Conservation (phyloP, 257 asterid genomes). For the Oldenlandia corymbosa region DNA sequence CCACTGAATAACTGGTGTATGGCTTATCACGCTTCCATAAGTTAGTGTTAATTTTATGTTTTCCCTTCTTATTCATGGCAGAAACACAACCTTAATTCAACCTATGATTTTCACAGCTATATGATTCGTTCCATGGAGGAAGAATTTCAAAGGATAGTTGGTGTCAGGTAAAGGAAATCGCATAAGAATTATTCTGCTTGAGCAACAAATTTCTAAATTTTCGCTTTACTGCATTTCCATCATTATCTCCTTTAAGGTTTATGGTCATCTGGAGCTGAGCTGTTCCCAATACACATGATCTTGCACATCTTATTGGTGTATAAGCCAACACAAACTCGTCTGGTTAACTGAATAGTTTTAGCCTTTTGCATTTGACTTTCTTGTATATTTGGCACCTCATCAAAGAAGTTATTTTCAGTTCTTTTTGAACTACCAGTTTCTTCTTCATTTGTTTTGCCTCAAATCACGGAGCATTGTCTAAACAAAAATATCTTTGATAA, state of each 20-base stretch:
- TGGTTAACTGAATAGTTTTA: neutral
- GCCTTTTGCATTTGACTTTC: neutral
- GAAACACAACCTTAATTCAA: conserved; percentile 96
- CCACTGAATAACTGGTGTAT: neutral
- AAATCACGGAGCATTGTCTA: neutral
- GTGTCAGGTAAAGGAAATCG: conserved; percentile 65
- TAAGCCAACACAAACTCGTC: neutral
- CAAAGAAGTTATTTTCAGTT: neutral
- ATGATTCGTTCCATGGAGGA: conserved; percentile 99
- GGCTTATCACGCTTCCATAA: neutral
- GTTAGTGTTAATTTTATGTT: conserved; percentile 19
- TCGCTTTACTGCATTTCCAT: neutral
- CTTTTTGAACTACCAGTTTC: neutral
- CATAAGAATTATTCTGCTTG: neutral
- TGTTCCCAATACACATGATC: neutral
- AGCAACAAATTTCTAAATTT: conserved; percentile 1
- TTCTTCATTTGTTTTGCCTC: neutral
- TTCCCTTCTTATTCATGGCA: conserved; percentile 70
- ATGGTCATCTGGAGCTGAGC: neutral
- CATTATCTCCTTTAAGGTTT: neutral
- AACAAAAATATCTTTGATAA: neutral
- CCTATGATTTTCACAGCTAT: conserved; percentile 99
- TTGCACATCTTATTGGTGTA: neutral
- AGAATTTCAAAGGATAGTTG: conserved; percentile 95
- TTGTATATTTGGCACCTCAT: neutral